A percentile compares a stretch with the other conserved stretches of the same genome.
These are phyloP conservation scores for Parmales sp. DNA, from an alignment of 108 stramenopile genomes.

Conservation along the genomic window DNA sequence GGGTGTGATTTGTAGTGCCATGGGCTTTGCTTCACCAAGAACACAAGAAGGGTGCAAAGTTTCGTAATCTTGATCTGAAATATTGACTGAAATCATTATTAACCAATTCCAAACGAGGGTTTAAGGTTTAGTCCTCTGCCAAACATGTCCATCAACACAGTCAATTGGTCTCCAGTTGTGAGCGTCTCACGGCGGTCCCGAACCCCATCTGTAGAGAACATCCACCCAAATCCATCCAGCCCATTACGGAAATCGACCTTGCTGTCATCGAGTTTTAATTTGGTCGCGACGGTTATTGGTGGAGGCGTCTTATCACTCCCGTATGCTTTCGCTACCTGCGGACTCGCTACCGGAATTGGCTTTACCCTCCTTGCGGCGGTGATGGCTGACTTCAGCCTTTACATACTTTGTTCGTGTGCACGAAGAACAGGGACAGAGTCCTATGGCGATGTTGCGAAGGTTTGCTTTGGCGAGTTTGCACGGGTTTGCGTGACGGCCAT, in stretches of 20 bases:
- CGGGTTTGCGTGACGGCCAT: slow-evolving; percentile 41
- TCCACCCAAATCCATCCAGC: too few species aligned
- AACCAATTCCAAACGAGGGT: too few species aligned
- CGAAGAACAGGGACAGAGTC: slow-evolving; percentile 51
- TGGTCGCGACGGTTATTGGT: slow-evolving; percentile 60
- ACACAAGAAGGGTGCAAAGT: too few species aligned
- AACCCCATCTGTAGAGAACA: too few species aligned
- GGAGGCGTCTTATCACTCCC: slow-evolving; percentile 48
- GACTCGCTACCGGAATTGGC: slow-evolving; percentile 31
- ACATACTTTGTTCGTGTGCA: slow-evolving; percentile 53
- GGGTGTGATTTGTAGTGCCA: too few species aligned
- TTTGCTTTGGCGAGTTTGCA: slow-evolving; percentile 51
- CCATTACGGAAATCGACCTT: slow-evolving; percentile 41
- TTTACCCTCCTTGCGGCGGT: slow-evolving; percentile 36
- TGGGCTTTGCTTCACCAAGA: too few species aligned
- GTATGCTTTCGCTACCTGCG: slow-evolving; percentile 38
- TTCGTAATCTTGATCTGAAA: too few species aligned
- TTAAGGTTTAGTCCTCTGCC: too few species aligned
- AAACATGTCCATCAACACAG: too few species aligned
- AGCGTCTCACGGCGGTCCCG: too few species aligned
- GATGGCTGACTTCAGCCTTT: slow-evolving; percentile 43
- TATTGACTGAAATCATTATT: too few species aligned
- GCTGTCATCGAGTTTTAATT: slow-evolving; percentile 55
- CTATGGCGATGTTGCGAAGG: slow-evolving; percentile 57
- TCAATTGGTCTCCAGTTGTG: too few species aligned